phyloP scores from a whole-genome alignment of 139 green algal genomes.

The Trebouxia sp. region DNA sequence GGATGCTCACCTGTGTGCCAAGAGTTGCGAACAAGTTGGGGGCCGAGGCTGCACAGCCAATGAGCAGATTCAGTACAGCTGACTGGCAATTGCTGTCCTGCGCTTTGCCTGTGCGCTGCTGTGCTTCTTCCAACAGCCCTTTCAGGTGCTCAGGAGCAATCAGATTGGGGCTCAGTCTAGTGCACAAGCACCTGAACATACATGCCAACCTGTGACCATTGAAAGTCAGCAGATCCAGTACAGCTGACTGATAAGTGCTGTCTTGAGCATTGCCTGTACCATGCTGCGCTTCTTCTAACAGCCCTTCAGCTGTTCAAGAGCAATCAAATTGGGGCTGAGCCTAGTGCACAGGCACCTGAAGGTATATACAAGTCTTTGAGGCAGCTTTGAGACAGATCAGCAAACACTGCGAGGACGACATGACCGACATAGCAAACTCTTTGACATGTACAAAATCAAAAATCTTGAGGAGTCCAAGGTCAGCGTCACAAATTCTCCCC shows the following conservation, averaged over 20 bases:
- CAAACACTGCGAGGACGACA: too few relatives aligned
- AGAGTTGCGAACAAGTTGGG: slow-evolving; percentile 26
- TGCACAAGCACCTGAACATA: slow-evolving; percentile 41
- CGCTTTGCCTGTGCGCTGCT: slow-evolving; percentile 8
- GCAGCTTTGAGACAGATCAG: too few relatives aligned
- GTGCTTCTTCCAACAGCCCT: slow-evolving; percentile 47
- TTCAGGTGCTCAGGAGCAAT: slow-evolving; percentile 54
- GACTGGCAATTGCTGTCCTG: background rate
- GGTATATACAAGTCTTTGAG: too few relatives aligned
- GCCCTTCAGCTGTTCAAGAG: slow-evolving; percentile 49
- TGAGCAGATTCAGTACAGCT: slow-evolving; percentile 32
- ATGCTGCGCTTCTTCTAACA: slow-evolving; percentile 42
- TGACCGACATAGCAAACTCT: too few relatives aligned
- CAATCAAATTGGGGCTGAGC: slow-evolving; percentile 59
- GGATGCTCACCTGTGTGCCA: background rate
- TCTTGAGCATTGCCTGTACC: slow-evolving; percentile 23
- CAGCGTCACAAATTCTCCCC: too few relatives aligned
- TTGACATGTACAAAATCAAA: too few relatives aligned
- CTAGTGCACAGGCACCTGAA: slow-evolving; percentile 43
- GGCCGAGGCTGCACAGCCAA: slow-evolving; percentile 27
- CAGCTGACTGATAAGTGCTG: background rate
- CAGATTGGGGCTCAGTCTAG: slow-evolving; percentile 54
- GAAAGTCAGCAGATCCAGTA: slow-evolving; percentile 34
- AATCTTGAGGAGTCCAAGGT: too few relatives aligned
- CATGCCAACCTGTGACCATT: too few relatives aligned